Evolutionary conservation across 2,329 filamentous ascomycete genomes (phyloP).

Genomic region (Fusarium papillatum): DNA sequence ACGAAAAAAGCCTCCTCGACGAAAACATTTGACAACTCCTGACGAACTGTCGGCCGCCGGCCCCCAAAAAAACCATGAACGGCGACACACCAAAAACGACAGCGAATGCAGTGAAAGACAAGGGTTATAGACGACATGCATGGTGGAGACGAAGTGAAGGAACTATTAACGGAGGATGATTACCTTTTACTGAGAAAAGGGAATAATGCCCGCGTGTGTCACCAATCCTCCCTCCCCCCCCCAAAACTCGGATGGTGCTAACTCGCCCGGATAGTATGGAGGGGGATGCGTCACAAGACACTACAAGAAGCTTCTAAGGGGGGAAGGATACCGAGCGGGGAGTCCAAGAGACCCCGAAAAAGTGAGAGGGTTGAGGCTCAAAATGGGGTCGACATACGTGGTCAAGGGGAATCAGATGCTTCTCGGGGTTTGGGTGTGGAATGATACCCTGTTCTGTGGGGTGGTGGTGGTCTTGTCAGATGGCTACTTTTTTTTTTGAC

Average conservation of each 20-base stretch:
- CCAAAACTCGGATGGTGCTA: neutral
- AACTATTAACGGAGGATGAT: neutral
- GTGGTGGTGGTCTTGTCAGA: neutral
- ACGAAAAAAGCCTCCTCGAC: neutral
- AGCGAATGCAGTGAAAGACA: conserved; percentile 31
- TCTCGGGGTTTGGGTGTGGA: neutral
- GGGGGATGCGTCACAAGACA: conserved; percentile 7
- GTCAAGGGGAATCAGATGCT: neutral
- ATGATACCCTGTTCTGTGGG: neutral
- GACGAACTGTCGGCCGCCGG: neutral
- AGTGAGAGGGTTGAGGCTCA: conserved; percentile 25
- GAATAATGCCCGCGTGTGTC: neutral
- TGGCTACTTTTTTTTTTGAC: neutral
- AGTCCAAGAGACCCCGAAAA: conserved; percentile 24
- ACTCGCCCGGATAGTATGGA: neutral
- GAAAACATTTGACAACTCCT: neutral
- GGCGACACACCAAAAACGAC: conserved; percentile 20
- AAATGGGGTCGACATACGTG: conserved; percentile 3
- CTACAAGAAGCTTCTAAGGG: neutral
- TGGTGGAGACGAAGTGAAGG: neutral
- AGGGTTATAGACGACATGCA: conserved; percentile 4
- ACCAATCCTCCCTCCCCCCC: neutral
- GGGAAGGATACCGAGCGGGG: conserved; percentile 10
- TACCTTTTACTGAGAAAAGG: neutral
- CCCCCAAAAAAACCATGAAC: conserved; percentile 18